Base-by-base conservation (phyloP, 2,329 filamentous ascomycete species). In the Salinomyces thailandicus region DNA sequence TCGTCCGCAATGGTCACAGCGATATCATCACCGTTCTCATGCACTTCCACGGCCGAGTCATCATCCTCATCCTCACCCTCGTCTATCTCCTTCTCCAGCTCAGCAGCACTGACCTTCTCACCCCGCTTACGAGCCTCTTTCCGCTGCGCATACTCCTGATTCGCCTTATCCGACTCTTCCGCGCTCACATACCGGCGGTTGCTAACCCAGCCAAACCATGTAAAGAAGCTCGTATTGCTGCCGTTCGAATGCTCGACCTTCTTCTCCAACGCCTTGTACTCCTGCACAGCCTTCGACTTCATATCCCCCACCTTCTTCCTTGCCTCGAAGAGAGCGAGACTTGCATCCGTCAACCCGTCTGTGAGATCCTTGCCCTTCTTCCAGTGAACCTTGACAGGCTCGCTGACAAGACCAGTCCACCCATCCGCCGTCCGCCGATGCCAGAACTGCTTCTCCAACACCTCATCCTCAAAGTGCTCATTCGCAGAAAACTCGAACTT, bases 401-500 rank as follows among this genome's bases (percentile, higher is more conserved):
- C 85, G 16, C 80, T 87, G 39, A 95, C 85, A 20, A 93, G 72
- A 22, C 84, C 84, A 22, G 73, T 68, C 75, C 76, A 86, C 53
- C 74, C 71, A 55, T 79, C 73, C 57, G 70, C 73, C 42, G 73
- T 68, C 58, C 73, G 72, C 48, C 87, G 78, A 71, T 80, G 85
- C 74, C 80, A 89, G 64, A 96, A 94, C 57, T 82, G 84, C 78
- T 96, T 96, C 65, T 89, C 82, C 33, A 96, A 64, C 36, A 78
- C 73, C 37, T 66, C 70, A 64, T 94, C 72, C 57, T 79, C 72
- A 53, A 96, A 94, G 66, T 79, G 79, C 33, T 85, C 77, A 63
- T 96, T 96, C 45, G 78, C 72, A 41, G 63, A 64, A 62, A 94
- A 94, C 52, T 83, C 78, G 55, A 91, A 85, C 44, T 67, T 77